Evolutionary conservation across 2,329 filamentous ascomycete genomes (phyloP).

Genomic region (Zalaria obscura): DNA sequence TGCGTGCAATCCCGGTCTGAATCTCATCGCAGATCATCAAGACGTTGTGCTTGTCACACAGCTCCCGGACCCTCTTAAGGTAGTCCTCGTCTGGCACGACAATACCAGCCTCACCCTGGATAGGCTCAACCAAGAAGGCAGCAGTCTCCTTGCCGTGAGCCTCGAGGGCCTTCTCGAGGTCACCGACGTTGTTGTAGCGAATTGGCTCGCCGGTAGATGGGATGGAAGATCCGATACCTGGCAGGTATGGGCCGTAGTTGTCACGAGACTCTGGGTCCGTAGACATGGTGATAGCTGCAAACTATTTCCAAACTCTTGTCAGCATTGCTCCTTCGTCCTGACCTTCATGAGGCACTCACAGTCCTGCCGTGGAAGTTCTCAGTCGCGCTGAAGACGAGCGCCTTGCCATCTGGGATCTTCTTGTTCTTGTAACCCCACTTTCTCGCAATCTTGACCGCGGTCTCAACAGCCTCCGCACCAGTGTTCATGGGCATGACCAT

Average conservation of each 20-base stretch:
- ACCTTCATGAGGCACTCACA: slow-evolving; percentile 36
- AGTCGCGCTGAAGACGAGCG: slow-evolving; percentile 66
- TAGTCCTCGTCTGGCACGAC: slow-evolving; percentile 89
- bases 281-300: slow-evolving; percentile 89
- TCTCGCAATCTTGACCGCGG: slow-evolving; percentile 84
- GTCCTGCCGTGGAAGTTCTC: slow-evolving; percentile 97
- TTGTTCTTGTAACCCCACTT: slow-evolving; percentile 99
- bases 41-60: slow-evolving; percentile 92
- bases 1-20: slow-evolving; percentile 92
- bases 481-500: slow-evolving; percentile 99
- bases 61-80: slow-evolving; percentile 59
- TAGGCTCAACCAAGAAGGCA: slow-evolving; percentile 89
- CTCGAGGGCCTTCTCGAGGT: slow-evolving; percentile 67
- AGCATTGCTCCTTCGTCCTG: too few relatives aligned
- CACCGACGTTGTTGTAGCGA: slow-evolving; percentile 71
- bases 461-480: slow-evolving; percentile 90
- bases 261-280: slow-evolving; percentile 90
- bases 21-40: slow-evolving; percentile 97
- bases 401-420: slow-evolving; percentile 71
- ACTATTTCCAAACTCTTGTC: slow-evolving; percentile 32
- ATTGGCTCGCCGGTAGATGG: slow-evolving; percentile 67
- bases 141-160: slow-evolving; percentile 73
- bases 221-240: slow-evolving; percentile 64
- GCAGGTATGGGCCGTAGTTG: slow-evolving; percentile 93
- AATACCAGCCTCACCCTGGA: slow-evolving; percentile 94